phyloP scores from a whole-genome alignment of 192 early-diverging fungal genomes.

The Piromyces finnis region DNA sequence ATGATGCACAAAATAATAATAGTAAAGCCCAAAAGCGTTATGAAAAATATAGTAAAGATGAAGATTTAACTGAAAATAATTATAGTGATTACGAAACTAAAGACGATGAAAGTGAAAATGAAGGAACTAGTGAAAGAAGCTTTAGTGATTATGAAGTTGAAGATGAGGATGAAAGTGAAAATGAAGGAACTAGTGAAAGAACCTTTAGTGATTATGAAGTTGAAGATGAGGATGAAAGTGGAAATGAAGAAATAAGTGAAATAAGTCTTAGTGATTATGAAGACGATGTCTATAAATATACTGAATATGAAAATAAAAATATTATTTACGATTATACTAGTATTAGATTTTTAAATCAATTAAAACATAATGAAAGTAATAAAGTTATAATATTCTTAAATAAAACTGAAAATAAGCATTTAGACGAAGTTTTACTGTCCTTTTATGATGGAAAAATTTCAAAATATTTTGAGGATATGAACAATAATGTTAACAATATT shows the following conservation, averaged over 20 bases:
- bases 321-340: neutral
- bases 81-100: neutral
- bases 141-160: neutral
- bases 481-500: neutral
- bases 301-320: neutral
- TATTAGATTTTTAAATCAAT: neutral
- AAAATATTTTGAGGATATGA: neutral
- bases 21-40: neutral
- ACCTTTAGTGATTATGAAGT: neutral
- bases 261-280: no score
- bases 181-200: neutral
- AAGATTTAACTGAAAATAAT: neutral
- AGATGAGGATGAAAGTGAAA: neutral
- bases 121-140: no score
- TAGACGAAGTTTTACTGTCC: neutral
- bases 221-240: neutral
- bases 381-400: neutral
- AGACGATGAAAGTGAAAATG: neutral
- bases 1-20: neutral
- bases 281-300: neutral
- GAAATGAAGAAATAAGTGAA: neutral
- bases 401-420: neutral
- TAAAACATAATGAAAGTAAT: neutral
- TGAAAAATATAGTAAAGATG: neutral
- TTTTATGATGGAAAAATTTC: neutral